Percentiles rank a stretch among this genome's conserved stretches.
Conservation (phyloP, 352 stramenopile species). For the Phytophthora idaei region DNA sequence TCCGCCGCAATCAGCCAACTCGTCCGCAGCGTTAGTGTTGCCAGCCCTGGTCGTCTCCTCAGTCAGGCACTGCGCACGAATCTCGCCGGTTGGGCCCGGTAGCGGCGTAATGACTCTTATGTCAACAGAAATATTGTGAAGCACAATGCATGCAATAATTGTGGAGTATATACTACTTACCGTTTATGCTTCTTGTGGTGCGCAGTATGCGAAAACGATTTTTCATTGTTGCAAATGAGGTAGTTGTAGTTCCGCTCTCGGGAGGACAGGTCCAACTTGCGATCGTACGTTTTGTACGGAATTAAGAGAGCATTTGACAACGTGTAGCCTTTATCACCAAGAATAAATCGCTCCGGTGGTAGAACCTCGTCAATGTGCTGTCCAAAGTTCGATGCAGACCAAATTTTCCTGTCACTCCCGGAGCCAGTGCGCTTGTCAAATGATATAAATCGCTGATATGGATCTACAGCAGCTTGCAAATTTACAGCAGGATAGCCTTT, state of each 20-base stretch:
- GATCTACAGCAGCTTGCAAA: conserved; percentile 4
- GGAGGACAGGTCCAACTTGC: not conserved
- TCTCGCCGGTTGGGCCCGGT: not conserved
- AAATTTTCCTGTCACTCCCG: conserved; percentile 18
- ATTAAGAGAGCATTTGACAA: conserved; percentile 3
- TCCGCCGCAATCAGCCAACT: too few relatives aligned
- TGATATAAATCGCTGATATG: not conserved
- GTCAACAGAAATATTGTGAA: conserved; percentile 4
- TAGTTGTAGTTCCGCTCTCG: conserved; percentile 5
- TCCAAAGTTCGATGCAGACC: not conserved
- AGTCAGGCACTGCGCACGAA: not conserved
- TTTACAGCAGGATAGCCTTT: conserved; percentile 8
- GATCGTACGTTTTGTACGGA: not conserved
- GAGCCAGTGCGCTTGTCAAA: conserved; percentile 4
- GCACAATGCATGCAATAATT: conserved; percentile 4
- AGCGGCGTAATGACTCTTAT: not conserved
- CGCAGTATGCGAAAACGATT: conserved; percentile 4
- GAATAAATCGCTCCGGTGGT: not conserved
- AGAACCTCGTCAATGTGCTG: conserved; percentile 4
- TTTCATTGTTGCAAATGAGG: not conserved
- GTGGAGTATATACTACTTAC: conserved; percentile 1
- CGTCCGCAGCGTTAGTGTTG: too few relatives aligned
- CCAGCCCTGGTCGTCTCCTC: not conserved
- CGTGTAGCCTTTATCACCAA: conserved; percentile 4
- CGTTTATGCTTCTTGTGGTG: conserved; percentile 1